Percentiles rank a stretch among this genome's conserved stretches.
Evolutionary conservation across 2,329 filamentous ascomycete genomes (phyloP).

Genomic region (Sporothrix euskadiensis): DNA sequence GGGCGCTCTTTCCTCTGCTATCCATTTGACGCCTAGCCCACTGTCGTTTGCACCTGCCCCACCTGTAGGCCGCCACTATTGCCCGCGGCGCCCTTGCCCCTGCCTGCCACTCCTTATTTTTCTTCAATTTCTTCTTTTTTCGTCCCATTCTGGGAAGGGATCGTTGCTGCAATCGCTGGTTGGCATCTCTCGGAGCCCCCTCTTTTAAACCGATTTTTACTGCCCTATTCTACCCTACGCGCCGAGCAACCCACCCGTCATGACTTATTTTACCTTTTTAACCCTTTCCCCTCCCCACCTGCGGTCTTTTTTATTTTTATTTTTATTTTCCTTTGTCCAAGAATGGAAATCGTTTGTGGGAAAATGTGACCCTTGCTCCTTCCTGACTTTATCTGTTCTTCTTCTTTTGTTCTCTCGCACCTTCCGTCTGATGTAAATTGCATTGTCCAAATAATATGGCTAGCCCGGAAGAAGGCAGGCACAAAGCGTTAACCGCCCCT

Average conservation of each 20-base stretch:
- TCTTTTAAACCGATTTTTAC: background rate
- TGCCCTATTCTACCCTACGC: background rate
- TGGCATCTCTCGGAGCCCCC: background rate
- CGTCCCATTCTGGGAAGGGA: conserved; percentile 3
- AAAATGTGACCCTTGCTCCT: background rate
- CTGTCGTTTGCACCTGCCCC: conserved; percentile 4
- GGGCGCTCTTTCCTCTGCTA: background rate
- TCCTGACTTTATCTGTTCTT: background rate
- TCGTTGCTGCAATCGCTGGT: background rate
- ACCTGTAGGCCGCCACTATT: background rate
- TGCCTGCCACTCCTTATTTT: background rate
- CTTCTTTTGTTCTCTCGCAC: background rate
- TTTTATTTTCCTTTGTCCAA: background rate
- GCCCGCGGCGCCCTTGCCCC: conserved; percentile 3
- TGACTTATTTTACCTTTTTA: background rate
- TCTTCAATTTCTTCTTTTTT: conserved; percentile 17
- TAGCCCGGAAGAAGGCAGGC: conserved; percentile 22
- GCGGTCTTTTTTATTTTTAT: background rate
- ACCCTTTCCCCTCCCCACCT: background rate
- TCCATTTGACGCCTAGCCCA: background rate
- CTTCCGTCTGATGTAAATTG: background rate
- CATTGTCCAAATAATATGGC: background rate
- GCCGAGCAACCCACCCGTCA: background rate
- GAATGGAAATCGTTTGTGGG: conserved; percentile 6
- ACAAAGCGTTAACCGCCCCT: conserved; percentile 19